Conservation (phyloP, 352 stramenopile genomes). For the Phytophthora litchii region DNA sequence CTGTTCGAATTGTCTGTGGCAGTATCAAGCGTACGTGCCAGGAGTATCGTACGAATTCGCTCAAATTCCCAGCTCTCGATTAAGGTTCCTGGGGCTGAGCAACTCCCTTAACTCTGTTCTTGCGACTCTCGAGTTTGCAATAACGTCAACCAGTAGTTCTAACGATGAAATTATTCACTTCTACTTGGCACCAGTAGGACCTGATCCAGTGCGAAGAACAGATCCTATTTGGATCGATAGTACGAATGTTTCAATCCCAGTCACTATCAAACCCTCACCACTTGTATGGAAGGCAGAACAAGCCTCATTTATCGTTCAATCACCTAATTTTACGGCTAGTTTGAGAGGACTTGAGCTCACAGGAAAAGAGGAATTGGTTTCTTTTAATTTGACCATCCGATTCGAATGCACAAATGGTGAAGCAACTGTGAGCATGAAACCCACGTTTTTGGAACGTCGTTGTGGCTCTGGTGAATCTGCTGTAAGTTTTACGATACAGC, state of each 20-base stretch:
- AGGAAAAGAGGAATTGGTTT: neutral
- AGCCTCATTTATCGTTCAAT: constrained; percentile 4
- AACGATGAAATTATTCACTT: constrained; percentile 18
- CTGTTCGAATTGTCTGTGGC: constrained; percentile 37
- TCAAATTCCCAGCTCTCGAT: constrained; percentile 19
- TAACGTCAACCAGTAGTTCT: neutral
- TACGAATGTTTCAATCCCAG: constrained; percentile 16
- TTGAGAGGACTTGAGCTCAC: constrained; percentile 6
- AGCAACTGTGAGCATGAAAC: neutral
- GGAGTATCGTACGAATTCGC: constrained; percentile 53
- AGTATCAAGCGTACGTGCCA: constrained; percentile 36
- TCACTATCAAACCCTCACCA: constrained; percentile 1
- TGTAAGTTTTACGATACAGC: constrained; percentile 1
- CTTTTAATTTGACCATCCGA: constrained; percentile 1
- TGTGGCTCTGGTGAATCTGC: constrained; percentile 1
- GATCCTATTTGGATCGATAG: constrained; percentile 7
- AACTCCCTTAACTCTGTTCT: constrained; percentile 29
- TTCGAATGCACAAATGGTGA: constrained; percentile 5
- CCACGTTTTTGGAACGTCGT: neutral
- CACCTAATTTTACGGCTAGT: neutral
- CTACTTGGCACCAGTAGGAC: constrained; percentile 3
- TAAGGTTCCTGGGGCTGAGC: constrained; percentile 28
- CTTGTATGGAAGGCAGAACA: constrained; percentile 1
- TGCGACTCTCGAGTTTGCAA: constrained; percentile 20
- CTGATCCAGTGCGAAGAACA: neutral